Percentiles rank a stretch among this genome's conserved stretches.
Conservation (phyloP, 352 stramenopile genomes). For the Phytophthora sp. region DNA sequence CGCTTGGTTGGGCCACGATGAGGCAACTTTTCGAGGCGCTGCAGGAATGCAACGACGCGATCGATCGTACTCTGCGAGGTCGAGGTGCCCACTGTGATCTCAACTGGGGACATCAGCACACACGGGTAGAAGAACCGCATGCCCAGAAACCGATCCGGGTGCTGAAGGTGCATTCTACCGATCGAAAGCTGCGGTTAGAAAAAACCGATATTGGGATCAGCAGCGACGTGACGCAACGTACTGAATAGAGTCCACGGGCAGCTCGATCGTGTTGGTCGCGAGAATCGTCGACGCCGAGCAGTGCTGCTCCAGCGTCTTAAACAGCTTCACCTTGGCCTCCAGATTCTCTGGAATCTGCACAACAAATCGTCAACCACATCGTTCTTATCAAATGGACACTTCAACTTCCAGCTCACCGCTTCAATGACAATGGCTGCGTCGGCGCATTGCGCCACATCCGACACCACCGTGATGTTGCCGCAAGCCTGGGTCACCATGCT, state of each 20-base stretch:
- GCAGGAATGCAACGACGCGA: slow-evolving; percentile 52
- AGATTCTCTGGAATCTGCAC: slow-evolving; percentile 65
- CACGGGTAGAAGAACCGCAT: slow-evolving; percentile 80
- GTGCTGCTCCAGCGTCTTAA: slow-evolving; percentile 60
- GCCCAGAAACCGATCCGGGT: slow-evolving; percentile 62
- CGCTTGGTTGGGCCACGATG: slow-evolving; percentile 65
- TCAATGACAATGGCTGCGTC: slow-evolving; percentile 65
- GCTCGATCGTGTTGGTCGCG: slow-evolving; percentile 65
- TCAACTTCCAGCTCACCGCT: slow-evolving; percentile 35
- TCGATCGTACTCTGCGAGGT: slow-evolving; percentile 52
- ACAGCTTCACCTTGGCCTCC: slow-evolving; percentile 63
- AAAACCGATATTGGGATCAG: not conserved
- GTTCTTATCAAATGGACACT: not conserved
- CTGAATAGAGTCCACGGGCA: slow-evolving; percentile 70
- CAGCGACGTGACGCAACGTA: slow-evolving; percentile 27
- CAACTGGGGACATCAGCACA: slow-evolving; percentile 65
- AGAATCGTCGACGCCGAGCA: slow-evolving; percentile 63
- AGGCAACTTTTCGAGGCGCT: slow-evolving; percentile 61
- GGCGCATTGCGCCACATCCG: slow-evolving; percentile 53
- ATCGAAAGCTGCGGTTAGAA: too few relatives aligned
- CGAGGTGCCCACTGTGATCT: slow-evolving; percentile 48
- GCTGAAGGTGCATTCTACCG: slow-evolving; percentile 40
- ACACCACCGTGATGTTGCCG: slow-evolving; percentile 51
- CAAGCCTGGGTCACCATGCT: slow-evolving; percentile 72
- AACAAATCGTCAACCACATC: not conserved